Base-by-base conservation (phyloP, 495 filamentous ascomycete genomes). In the Bombardia bombarda region DNA sequence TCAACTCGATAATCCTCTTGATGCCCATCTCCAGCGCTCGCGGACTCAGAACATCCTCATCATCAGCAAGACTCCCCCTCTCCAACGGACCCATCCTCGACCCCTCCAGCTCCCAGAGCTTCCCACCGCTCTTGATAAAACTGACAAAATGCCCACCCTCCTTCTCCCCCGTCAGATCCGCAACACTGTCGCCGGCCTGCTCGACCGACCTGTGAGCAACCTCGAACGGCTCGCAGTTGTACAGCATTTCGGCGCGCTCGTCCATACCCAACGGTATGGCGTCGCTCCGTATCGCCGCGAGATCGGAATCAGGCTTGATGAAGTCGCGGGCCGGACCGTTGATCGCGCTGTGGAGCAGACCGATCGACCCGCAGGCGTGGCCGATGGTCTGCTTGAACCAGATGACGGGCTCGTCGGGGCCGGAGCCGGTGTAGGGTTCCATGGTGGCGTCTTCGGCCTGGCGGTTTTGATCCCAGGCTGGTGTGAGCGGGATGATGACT, bases 311-410 rank as follows among this genome's bases (percentile, higher is more conserved):
- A 1, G 63, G 52, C n/a, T 55, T 44, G 42, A 80, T 72, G 50
- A 68, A 66, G 21, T 62, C 42, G 4, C 68, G 60, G 1, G 87
- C 75, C 2, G 55, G 50, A 1, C 68, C 68, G 43, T 72, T 72
- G 23, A 74, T 63, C 6, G 90, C 77, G 42, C 80, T 78, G 65
- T 94, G 88, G 18, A 95, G 63, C 3, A 94, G 65, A 0, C 82
- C 88, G 62, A 92, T 89, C 36, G 87, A 73, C 1, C 89, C 90
- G 64, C 90, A 96, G 2, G 87, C 83, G 60, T 95, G 79, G 37
- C 79, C 72, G 58, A 96, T 96, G 1, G 87, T 95, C 52, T 96
- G 89, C 55, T 84, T 83, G 68, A 87, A 95, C 89, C 89, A 95
- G 38, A 89, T 73, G 12, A 75, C 61, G 32, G 69, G 69, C 46